Evolutionary conservation across 2,329 filamentous ascomycete species (phyloP), one percentile per base, ranked within the genome.

Genomic region (Cladosporium austrohemisphaericum): DNA sequence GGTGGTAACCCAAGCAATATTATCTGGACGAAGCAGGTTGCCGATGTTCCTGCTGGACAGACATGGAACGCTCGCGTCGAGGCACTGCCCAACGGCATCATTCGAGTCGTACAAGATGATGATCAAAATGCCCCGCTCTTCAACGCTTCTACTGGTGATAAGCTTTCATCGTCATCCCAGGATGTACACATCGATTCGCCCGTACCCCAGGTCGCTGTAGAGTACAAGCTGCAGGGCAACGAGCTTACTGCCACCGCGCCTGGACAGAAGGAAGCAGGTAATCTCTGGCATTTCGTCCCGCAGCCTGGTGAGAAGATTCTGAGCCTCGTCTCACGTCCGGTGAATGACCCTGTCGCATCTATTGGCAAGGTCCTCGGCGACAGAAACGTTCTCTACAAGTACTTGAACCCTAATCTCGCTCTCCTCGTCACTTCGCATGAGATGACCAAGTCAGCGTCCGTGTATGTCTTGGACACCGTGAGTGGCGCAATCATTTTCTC

Each of bases 311-410:
- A 94, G 65, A 81, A 75, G 51, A 81, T 97, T 47, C 73, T 84
- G 5, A 73, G 78, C 36, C 76, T 93, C 31, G 84, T 83, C 2
- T 77, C 83, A 14, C 79, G 84, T 40, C 83, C 88, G 8, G 64
- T 78, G 2, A 85, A 92, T 56, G 91, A 98, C 59, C 89, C 89
- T 0, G 84, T 97, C 40, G 92, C 93, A 3, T 97, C 93, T 1
- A 95, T 98, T 59, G 93, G 93, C 8, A 89, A 88, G 52, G 93
- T 97, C 1, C 79, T 98, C 18, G 91, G 90, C 20, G 86, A 98
- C 62, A 82, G 93, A 35, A 84, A 84, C n/a, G 93, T 98, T 40
- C 80, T 92, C 55, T 98, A 98, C 80, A 98, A 98, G 71, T 97
- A 97, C 65, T 73, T 98, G 32, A 95, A 94, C 71, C 83, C 88